A percentile compares a stretch with the other conserved stretches of the same genome.
phyloP scores from a whole-genome alignment of 2,329 filamentous ascomycete genomes.

The Hypoxylon sp. region DNA sequence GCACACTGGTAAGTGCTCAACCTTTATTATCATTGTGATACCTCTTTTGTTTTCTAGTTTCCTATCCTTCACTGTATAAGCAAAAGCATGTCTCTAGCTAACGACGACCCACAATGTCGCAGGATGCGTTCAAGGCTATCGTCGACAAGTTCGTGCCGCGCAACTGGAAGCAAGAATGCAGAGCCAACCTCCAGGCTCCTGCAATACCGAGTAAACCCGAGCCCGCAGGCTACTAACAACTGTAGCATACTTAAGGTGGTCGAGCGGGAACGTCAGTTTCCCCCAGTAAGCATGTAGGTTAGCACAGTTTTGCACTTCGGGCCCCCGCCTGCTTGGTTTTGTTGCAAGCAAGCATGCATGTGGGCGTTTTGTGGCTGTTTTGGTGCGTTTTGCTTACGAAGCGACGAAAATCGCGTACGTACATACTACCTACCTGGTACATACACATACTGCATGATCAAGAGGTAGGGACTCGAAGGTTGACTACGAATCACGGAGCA shows the following conservation, averaged over 20 bases:
- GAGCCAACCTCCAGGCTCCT: slow-evolving; percentile 60
- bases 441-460: not conserved
- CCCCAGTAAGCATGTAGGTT: not conserved
- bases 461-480: not conserved
- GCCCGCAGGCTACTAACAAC: slow-evolving; percentile 64
- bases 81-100: not conserved
- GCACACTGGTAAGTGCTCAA: slow-evolving; percentile 77
- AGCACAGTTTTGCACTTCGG: not conserved
- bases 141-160: slow-evolving; percentile 90
- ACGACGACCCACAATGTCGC: slow-evolving; percentile 29
- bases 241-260: not conserved
- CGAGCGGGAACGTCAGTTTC: not conserved
- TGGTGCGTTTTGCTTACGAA: not conserved
- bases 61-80: not conserved
- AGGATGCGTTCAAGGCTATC: slow-evolving; percentile 92
- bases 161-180: slow-evolving; percentile 77
- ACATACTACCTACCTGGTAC: slow-evolving; percentile 5
- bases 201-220: slow-evolving; percentile 65
- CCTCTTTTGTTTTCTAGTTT: not conserved
- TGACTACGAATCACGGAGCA: not conserved
- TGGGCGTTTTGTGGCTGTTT: slow-evolving; percentile 6
- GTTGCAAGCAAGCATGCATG: not conserved
- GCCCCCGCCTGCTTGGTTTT: not conserved
- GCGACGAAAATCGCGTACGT: not conserved
- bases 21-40: not conserved